Conservation (phyloP, 208 protist species). For the Leishmania guyanensis region DNA sequence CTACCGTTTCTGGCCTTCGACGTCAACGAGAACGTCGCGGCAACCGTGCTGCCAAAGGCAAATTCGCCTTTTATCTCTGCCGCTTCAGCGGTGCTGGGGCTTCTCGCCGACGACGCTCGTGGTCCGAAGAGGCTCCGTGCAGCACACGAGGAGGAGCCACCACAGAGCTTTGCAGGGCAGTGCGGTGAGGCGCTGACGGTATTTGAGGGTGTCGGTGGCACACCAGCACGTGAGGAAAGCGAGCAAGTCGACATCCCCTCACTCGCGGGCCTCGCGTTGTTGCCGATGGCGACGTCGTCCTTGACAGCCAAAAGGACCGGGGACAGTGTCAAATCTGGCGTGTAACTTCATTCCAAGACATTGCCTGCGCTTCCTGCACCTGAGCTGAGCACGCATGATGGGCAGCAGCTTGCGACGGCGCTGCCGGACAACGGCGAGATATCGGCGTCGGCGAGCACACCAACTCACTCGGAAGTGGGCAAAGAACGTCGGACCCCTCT, state of each 20-base stretch:
- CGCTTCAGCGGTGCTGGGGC: not conserved
- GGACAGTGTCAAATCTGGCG: not conserved
- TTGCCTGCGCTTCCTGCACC: not conserved
- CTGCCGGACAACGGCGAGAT: not conserved
- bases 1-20: not conserved
- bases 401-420: not conserved
- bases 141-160: not conserved
- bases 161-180: not conserved
- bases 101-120: not conserved
- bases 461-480: not conserved
- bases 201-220: not conserved
- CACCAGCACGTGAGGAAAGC: not conserved
- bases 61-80: not conserved
- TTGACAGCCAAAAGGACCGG: not conserved
- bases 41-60: not conserved
- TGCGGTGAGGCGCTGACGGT: not conserved
- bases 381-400: not conserved
- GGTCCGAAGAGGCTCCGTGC: not conserved
- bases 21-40: not conserved
- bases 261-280: not conserved
- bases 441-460: not conserved
- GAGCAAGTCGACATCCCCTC: not conserved
- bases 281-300: not conserved
- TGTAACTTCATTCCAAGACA: not conserved
- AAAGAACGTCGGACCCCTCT: not conserved